Evolutionary conservation across 225 moss, liverwort and hornwort genomes (phyloP), one percentile per base, ranked within the genome.

Genomic region (Polytrichum commune): DNA sequence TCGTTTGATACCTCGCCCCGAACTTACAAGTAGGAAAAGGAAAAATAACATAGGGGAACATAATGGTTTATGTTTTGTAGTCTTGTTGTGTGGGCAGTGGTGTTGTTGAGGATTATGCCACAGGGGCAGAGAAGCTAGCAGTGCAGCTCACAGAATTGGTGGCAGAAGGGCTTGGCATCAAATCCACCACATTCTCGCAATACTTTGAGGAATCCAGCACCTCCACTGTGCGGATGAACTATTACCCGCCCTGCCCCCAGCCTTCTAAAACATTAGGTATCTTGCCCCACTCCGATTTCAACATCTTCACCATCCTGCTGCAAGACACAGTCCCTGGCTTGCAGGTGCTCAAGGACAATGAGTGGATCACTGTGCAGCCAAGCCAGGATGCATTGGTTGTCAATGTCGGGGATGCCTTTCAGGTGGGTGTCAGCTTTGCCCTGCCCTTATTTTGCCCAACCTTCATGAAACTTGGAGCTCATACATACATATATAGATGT

Each of bases 341-440:
- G 78, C 87, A 84, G 65, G 78, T 87, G 72, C 64, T 71, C 26
- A 76, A 79, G 54, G 74, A 77, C 62, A 80, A 71, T 20, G 56
- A 84, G 25, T 87, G 84, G 84, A 79, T 81, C 68, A 73, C 77
- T 29, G 71, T 87, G 64, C 33, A 74, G 69, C 87, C 87, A 20
- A 72, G 46, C 65, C 55, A 68, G 46, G 71, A 81, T 20, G 67
- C 74, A 1, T 26, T 84, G 60, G 69, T 87, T 9, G 74, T 83
- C 67, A 72, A 84, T 23, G 46, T 78, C 19, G 84, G 84, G 18
- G 81, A 81, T 20, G 64, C 78, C 60, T 69, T 87, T 32, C 74
- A 81, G 76, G 84, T 81, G 28, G 22, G 22, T 24, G 62, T 32
- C 32, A 8, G 8, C 32, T 32, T 32, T 32, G 32, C 7, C 32